Conservation (phyloP, 768 basidiomycete genomes). For the Butyriboletus loyo region DNA sequence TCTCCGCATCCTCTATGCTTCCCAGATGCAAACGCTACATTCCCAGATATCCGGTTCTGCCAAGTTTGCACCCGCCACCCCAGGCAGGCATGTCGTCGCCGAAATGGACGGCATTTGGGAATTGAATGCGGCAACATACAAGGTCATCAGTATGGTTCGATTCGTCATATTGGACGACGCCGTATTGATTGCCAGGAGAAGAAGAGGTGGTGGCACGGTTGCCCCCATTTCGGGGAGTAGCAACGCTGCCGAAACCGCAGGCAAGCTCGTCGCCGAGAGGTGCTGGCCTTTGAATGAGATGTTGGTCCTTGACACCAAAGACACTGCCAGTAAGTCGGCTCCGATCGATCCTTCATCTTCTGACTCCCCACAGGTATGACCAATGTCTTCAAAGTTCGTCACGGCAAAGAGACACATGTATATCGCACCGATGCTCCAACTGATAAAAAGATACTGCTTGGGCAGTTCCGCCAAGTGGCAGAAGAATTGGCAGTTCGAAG, state of each 20-base stretch:
- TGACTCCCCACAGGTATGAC: constrained; percentile 55
- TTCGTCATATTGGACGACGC: constrained; percentile 92
- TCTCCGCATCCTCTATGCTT: constrained; percentile 88
- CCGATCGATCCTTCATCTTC: background rate
- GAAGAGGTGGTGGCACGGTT: constrained; percentile 43
- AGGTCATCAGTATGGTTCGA: constrained; percentile 79
- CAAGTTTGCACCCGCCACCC: constrained; percentile 89
- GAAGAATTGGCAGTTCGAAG: constrained; percentile 87
- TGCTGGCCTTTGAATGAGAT: constrained; percentile 95
- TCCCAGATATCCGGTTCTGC: constrained; percentile 90
- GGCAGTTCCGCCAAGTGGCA: constrained; percentile 87
- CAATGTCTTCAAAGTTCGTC: constrained; percentile 95
- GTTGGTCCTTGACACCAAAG: constrained; percentile 93
- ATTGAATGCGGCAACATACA: constrained; percentile 94
- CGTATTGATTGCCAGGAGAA: constrained; percentile 79
- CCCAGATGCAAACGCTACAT: constrained; percentile 91
- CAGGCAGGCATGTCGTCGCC: constrained; percentile 86
- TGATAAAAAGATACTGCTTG: constrained; percentile 84
- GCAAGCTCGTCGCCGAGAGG: constrained; percentile 85
- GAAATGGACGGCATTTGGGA: constrained; percentile 82
- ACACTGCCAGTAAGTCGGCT: constrained; percentile 74
- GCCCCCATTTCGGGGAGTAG: constrained; percentile 61
- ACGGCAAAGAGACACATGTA: constrained; percentile 92
- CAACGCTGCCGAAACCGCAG: constrained; percentile 52
- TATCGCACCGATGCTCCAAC: constrained; percentile 78